Base-by-base conservation (phyloP, 306 rosid species). In the Vigna reflexopilosa region DNA sequence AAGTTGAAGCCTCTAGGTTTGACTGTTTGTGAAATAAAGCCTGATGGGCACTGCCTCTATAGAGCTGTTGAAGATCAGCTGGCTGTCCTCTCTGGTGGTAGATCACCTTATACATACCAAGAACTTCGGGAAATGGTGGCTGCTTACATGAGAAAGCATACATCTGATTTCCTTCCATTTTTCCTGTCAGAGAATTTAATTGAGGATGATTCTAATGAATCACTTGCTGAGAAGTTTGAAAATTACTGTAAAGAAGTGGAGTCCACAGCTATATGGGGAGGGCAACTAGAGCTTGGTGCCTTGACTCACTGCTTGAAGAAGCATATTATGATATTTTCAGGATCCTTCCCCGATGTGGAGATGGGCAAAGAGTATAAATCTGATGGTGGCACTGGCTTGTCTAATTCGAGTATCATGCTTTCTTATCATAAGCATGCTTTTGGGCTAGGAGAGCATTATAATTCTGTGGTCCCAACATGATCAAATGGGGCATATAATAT, bases 291-390 rank as follows among this genome's bases (percentile, higher is more conserved):
- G 93, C 96, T 93, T 8, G 96, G 92, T 24, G 98, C 99, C 67
- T 84, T 96, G 77, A 90, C 92, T 54, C 96, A 89, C 70, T 87
- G 94, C 90, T 89, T 96, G 38, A 84, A 79, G 86, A 95, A 88
- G 78, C 98, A 88, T 59, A 89, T 96, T 83, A 82, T 86, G 92
- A 85, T 96, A 80, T 91, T 82, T 85, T 96, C 98, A 7, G 98
- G 99, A 55, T 96, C 96, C 78, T 96, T 93, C 86, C 98, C 98
- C 1, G 98, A 96, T 58, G 98, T 95, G 82, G 99, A 93, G 88
- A 96, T 93, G 94, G 98, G 98, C 67, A 96, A 91, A 82, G 98
- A 93, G 85, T 96, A 91, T 86, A 90, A 86, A 84, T 68, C 90
- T 20, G 79, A 65, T 2, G 79, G 55, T 30, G 86, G 26, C 24